These are phyloP conservation scores for Lactarius deliciosus DNA, from an alignment of 768 basidiomycete species.

Conservation along the genomic window DNA sequence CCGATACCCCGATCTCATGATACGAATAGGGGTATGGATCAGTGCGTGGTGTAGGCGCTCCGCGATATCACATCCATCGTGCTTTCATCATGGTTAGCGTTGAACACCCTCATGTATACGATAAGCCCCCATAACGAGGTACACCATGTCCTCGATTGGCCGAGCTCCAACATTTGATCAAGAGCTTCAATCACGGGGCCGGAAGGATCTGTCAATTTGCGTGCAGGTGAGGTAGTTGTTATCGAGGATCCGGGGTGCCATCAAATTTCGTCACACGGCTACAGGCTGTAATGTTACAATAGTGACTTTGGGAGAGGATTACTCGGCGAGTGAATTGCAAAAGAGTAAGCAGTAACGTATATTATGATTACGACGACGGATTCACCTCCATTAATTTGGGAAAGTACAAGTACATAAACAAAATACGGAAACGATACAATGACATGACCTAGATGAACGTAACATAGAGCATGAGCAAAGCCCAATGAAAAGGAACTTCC, in stretches of 20 bases:
- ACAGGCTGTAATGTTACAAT: background rate
- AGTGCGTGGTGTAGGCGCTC: background rate
- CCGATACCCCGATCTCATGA: background rate
- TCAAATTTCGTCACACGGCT: background rate
- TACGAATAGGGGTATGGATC: background rate
- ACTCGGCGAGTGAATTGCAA: background rate
- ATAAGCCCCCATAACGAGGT: background rate
- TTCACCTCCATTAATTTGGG: conserved; percentile 4
- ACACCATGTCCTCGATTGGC: background rate
- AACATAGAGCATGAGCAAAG: background rate
- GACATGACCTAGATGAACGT: background rate
- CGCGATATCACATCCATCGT: background rate
- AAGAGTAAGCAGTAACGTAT: conserved; percentile 5
- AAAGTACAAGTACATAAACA: background rate
- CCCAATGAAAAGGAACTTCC: background rate
- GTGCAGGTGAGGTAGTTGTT: background rate
- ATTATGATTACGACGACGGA: conserved; percentile 1
- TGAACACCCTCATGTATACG: background rate
- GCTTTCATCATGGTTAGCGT: background rate
- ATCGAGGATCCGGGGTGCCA: background rate
- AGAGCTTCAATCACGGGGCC: background rate
- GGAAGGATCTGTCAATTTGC: background rate
- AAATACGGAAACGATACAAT: background rate
- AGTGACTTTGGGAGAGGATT: background rate
- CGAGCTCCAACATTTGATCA: background rate